Evolutionary conservation across 164 flowering plant genomes (phyloP), one percentile per base, ranked within the genome.

Genomic region (grape (Vitis vinifera)): DNA sequence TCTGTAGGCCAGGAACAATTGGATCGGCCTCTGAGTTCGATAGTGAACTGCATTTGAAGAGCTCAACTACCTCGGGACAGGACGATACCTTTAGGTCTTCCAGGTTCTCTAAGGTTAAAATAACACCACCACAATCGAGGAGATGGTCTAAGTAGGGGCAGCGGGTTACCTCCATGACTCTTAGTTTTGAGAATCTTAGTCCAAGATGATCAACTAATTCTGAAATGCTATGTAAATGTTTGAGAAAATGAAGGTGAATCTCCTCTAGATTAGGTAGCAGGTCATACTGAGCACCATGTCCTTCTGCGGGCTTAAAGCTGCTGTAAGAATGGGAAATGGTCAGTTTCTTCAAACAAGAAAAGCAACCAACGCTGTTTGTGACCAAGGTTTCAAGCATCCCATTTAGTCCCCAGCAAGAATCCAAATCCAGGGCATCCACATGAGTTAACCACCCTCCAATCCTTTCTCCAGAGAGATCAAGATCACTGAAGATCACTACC

Each of bases 241-340:
- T 2, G 13, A 58, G 57, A 6, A 11, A 16, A 11, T n/a, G 51
- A 51, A 71, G 63, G 49, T 58, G 31, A 44, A 71, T 49, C 51
- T 71, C 58, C 58, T 71, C 74, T 16, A 71, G 3, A 29, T 71
- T 64, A 29, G 74, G 74, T 16, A 71, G 27, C 10, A 71, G 29
- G 31, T 71, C 68, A 49, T n/a, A 6, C 9, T 7, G 50, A 3
- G 68, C 63, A 12, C 59, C 29, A 57, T 64, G 60, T 59, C 58
- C 58, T 65, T 69, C 47, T n/a, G 1, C 29, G 48, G 55, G 68
- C 51, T 23, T 7, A 3, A 65, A 9, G 19, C 12, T 27, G 55
- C 30, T n/a, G 15, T 19, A 9, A 30, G 51, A 64, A 12, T 31
- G 27, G 5, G 50, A 8, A 9, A 71, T 65, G 3, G 74, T 58